phyloP scores from a whole-genome alignment of 345 rosid species.

The Citrus maxima region DNA sequence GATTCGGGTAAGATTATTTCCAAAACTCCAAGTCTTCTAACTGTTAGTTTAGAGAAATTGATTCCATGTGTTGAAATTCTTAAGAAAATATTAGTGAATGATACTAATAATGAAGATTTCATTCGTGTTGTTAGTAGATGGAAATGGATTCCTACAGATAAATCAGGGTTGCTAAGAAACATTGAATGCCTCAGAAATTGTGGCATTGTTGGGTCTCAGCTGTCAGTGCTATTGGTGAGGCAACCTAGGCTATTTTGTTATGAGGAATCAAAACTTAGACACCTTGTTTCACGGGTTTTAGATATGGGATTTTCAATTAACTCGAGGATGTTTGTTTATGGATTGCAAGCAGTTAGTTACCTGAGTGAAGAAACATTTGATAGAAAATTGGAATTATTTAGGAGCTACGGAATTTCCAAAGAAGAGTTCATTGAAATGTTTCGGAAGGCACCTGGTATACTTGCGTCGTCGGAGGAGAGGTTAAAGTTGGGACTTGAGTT shows the following conservation, averaged over 20 bases:
- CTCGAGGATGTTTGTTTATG: constrained; percentile 45
- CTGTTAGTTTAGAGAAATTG: constrained; percentile 25
- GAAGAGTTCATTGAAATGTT: constrained; percentile 27
- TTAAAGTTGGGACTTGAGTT: constrained; percentile 30
- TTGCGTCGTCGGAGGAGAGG: constrained; percentile 27
- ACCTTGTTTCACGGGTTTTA: constrained; percentile 15
- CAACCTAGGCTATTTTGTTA: constrained; percentile 31
- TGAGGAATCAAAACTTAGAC: constrained; percentile 16
- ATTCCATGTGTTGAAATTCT: constrained; percentile 24
- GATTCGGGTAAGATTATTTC: constrained; percentile 27
- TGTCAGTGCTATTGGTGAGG: constrained; percentile 20
- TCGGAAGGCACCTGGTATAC: constrained; percentile 26
- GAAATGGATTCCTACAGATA: constrained; percentile 17
- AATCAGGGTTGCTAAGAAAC: constrained; percentile 20
- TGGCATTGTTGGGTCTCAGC: constrained; percentile 38
- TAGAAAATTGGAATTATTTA: constrained; percentile 26
- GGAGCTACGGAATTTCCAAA: constrained; percentile 30
- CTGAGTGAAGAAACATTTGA: constrained; percentile 24
- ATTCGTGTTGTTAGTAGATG: constrained; percentile 20
- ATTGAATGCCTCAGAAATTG: constrained; percentile 21
- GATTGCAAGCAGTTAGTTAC: constrained; percentile 24
- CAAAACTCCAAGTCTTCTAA: constrained; percentile 8
- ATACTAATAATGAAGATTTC: constrained; percentile 16
- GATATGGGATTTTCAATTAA: constrained; percentile 34
- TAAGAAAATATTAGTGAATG: constrained; percentile 18